Base-by-base conservation (phyloP, 805 yeast genomes). In the Pichia nanzhaoensis region DNA sequence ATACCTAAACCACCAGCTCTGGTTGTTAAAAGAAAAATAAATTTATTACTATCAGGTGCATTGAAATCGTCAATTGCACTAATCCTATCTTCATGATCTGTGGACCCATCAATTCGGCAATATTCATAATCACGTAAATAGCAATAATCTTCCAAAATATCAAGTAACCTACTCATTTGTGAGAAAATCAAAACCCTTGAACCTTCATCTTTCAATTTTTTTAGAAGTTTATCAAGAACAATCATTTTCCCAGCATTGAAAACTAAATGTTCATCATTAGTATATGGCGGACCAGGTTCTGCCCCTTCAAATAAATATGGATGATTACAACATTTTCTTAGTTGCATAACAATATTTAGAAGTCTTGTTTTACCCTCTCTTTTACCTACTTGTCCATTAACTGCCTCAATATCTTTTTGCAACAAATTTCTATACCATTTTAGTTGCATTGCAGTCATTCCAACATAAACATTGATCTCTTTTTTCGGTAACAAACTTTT, bases 221-320 rank as follows among this genome's bases (percentile, higher is more conserved):
- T 80, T 54, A 91, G 66, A 58, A 90, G 69, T 57, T 87, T 87
- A 60, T 90, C 98, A 45, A 90, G 67, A 31, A 91, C 86, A 44
- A 85, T 74, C 90, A 90, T 85, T 61, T 90, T 90, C 27, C 95
- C 96, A 6, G 95, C 75, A 60, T 91, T 91, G 68, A 56, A 81
- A n/a, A 90, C 82, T 51, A 91, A 71, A 65, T 91, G 98, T 63
- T 90, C 97, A 63, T 89, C 97, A 1, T 95, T 91, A 1, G 97
- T 91, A 58, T 73, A 91, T 1, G 98, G 98, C 1, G 98, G 98
- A 9, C 98, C 98, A 0, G 97, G 98, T 64, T 90, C 98, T 1
- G 98, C 99, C n/a, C 99, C 98, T 61, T 91, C 98, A 58, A 93
- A 93, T 44, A 91, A 68, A 63, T 93, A 91, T 0, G 98, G 98